Evolutionary conservation across 768 basidiomycete genomes (phyloP), one percentile per base, ranked within the genome.

Genomic region (Boletus pseudo-olivaceus): DNA sequence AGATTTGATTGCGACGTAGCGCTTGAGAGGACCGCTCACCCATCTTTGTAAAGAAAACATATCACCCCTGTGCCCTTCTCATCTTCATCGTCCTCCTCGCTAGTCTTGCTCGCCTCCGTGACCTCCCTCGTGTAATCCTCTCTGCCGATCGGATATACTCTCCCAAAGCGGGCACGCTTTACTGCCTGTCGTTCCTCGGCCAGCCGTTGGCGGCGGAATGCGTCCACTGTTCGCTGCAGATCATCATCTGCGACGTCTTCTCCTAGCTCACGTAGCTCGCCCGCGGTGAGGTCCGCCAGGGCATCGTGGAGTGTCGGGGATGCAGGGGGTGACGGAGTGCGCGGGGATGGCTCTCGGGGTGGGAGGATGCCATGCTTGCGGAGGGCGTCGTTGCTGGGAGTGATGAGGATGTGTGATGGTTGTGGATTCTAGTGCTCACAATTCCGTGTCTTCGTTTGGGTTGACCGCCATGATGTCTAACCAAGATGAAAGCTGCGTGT

Each of bases 81-180:
- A 55, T 82, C 78, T 9, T 81, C 76, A 47, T 88, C 86, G 27
- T 79, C 87, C 7, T 80, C 79, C 49, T 88, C 82, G 57, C 83
- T 76, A 10, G 82, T 68, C 54, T 80, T 80, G 71, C 94, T 98
- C 4, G 92, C 91, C 57, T 98, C 95, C 0, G 94, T 98, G 11
- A 99, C 90, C 66, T 98, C 94, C 43, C 88, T 78, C 38, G 90
- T 96, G 71, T 98, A 99, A 67, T 97, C 95, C 15, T 93, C 93
- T 58, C 96, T 77, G 26, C 87, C 83, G 54, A 99, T 95, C 1
- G 93, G 93, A 67, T 90, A 87, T 44, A 97, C 81, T 26, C 82
- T 75, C 19, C 95, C 97, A 65, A 93, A 98, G 57, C 84, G 79
- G 20, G 84, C 84, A 52, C 76, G 80, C 59, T 76, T 80, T 54